These are phyloP conservation scores for Dothideomycetes sp. DNA, from an alignment of 2,329 filamentous ascomycete species.

Conservation along the genomic window DNA sequence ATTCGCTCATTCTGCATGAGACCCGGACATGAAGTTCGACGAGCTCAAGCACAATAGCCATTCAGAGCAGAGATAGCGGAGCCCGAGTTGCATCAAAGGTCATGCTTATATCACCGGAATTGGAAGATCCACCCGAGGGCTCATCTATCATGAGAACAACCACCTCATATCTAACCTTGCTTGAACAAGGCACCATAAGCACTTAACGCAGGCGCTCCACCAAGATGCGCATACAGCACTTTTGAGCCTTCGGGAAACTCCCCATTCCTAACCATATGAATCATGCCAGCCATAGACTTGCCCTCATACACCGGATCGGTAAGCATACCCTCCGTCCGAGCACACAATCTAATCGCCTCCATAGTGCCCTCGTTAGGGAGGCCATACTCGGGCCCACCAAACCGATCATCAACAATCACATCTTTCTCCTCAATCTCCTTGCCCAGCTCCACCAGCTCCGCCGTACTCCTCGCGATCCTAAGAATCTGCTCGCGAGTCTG, in stretches of 20 bases:
- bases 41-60: too few species aligned
- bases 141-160: background rate
- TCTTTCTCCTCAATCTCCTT: conserved; percentile 53
- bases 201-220: conserved; percentile 59
- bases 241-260: conserved; percentile 51
- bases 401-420: conserved; percentile 52
- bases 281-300: conserved; percentile 62
- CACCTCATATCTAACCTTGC: conserved; percentile 2
- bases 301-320: conserved; percentile 69
- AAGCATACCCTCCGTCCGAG: conserved; percentile 59
- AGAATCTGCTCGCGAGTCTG: conserved; percentile 56
- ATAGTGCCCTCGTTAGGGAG: conserved; percentile 55
- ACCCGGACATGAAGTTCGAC: too few species aligned
- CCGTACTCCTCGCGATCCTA: conserved; percentile 55
- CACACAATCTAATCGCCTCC: conserved; percentile 58
- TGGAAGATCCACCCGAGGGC: too few species aligned
- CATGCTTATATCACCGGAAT: too few species aligned
- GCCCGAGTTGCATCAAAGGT: too few species aligned
- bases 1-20: too few species aligned
- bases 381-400: conserved; percentile 58
- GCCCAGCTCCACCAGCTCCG: conserved; percentile 48
- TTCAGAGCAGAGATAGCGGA: too few species aligned
- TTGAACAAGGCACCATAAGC: conserved; percentile 37
- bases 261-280: conserved; percentile 53
- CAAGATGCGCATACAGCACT: conserved; percentile 60